These are phyloP conservation scores for Xylariaceae sp. DNA, from an alignment of 2,329 filamentous ascomycete species.

Conservation along the genomic window DNA sequence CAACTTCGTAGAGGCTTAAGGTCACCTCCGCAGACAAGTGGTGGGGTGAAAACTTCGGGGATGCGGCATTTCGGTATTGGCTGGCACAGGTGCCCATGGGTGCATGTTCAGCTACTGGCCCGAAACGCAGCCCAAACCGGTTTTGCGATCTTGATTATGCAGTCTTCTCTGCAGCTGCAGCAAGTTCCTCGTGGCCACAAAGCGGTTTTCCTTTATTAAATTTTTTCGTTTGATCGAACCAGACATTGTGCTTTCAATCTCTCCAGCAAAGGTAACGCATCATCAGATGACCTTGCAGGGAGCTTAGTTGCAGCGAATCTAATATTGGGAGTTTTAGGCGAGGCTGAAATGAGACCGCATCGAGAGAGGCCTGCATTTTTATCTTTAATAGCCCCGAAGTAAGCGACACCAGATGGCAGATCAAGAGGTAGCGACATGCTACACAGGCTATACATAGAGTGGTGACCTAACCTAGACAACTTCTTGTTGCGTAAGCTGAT, in stretches of 20 bases:
- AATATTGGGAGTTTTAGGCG: slow-evolving; percentile 2
- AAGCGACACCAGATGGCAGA: too few relatives aligned
- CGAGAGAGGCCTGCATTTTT: too few relatives aligned
- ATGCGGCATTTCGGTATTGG: slow-evolving; percentile 5
- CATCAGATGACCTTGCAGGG: slow-evolving; percentile 18
- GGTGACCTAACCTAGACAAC: too few relatives aligned
- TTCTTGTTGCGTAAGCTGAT: too few relatives aligned
- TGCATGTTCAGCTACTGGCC: slow-evolving; percentile 8
- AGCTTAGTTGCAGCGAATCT: slow-evolving; percentile 5
- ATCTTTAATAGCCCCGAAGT: too few relatives aligned
- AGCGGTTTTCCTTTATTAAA: slow-evolving; percentile 6
- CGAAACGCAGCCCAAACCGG: slow-evolving; percentile 15
- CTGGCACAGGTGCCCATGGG: slow-evolving; percentile 7
- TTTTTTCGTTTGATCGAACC: slow-evolving; percentile 10
- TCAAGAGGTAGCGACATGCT: too few relatives aligned
- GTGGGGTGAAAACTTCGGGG: slow-evolving; percentile 6
- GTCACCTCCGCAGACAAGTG: slow-evolving; percentile 2
- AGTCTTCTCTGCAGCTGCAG: slow-evolving; percentile 16
- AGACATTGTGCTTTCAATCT: too few relatives aligned
- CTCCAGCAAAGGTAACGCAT: too few relatives aligned
- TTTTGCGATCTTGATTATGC: slow-evolving; percentile 24
- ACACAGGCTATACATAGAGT: too few relatives aligned
- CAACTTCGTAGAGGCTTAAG: slow-evolving; percentile 23
- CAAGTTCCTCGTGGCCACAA: slow-evolving; percentile 21
- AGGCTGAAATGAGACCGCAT: slow-evolving; percentile 16